Percentiles rank a stretch among this genome's conserved stretches.
These are phyloP conservation scores for Zygnema circumcarinatum DNA, from an alignment of 139 green algal species.

Conservation along the genomic window DNA sequence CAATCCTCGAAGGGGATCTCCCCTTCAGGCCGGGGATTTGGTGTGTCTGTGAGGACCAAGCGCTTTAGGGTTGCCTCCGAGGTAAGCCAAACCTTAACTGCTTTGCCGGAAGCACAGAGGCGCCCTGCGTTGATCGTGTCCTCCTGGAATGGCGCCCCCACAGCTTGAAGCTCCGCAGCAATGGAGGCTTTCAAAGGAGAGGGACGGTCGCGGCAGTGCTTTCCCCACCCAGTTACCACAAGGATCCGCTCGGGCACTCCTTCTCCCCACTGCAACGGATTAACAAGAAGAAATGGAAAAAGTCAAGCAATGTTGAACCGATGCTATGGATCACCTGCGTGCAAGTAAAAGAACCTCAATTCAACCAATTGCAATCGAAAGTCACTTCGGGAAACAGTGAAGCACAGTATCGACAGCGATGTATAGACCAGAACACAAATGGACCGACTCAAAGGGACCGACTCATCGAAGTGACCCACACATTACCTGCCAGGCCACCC, in stretches of 20 bases:
- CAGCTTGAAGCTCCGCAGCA: constrained; percentile 10
- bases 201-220: constrained; percentile 15
- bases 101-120: background rate
- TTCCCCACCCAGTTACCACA: constrained; percentile 53
- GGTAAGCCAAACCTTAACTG: constrained; percentile 29
- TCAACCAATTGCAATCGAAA: no score
- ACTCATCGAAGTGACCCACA: no score
- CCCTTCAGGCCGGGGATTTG: constrained; percentile 7
- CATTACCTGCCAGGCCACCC: constrained; percentile 37
- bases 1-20: background rate
- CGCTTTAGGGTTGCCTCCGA: constrained; percentile 4
- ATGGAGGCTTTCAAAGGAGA: constrained; percentile 24
- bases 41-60: background rate
- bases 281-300: background rate
- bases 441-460: no score
- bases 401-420: no score
- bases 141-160: constrained; percentile 23
- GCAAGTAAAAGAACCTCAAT: background rate
- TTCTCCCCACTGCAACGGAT: constrained; percentile 20
- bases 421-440: no score
- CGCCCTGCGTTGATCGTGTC: constrained; percentile 11
- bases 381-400: no score
- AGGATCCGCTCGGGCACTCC: constrained; percentile 33
- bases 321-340: background rate
- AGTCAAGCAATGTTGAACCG: background rate